Evolutionary conservation across 208 protist genomes (phyloP).

Genomic region (Leishmania braziliensis): DNA sequence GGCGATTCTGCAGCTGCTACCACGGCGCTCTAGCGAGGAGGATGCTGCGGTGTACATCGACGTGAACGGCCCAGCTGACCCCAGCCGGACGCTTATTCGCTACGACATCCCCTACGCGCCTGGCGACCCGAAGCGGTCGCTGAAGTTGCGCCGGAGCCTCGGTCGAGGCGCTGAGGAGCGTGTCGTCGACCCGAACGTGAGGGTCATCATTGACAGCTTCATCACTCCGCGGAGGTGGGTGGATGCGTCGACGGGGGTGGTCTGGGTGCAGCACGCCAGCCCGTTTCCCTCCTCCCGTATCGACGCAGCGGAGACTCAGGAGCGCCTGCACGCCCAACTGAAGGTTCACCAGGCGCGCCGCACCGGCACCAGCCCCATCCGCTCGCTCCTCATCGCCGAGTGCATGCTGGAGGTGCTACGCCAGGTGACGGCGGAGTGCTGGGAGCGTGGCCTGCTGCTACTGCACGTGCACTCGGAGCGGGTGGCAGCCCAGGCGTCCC

Average conservation of each 20-base stretch:
- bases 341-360: conserved; percentile 24
- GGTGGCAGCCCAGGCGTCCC: conserved; percentile 72
- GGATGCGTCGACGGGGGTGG: conserved; percentile 48
- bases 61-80: conserved; percentile 66
- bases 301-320: conserved; percentile 67
- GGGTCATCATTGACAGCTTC: conserved; percentile 82
- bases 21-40: conserved; percentile 14
- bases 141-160: conserved; percentile 56
- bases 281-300: conserved; percentile 71
- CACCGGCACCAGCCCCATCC: conserved; percentile 78
- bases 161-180: conserved; percentile 30
- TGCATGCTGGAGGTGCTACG: conserved; percentile 90
- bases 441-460: conserved; percentile 85
- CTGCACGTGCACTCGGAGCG: conserved; percentile 81
- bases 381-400: conserved; percentile 79
- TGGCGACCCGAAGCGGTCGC: conserved; percentile 57
- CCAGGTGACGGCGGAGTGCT: conserved; percentile 80
- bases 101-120: conserved; percentile 85
- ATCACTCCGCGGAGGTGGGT: conserved; percentile 81
- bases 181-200: conserved; percentile 76
- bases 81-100: conserved; percentile 61
- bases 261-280: conserved; percentile 88
- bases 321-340: conserved; percentile 42
- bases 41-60: conserved; percentile 48
- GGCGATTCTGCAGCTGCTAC: conserved; percentile 44